Evolutionary conservation across 1,284 basidiomycete genomes (phyloP), one percentile per base, ranked within the genome.

Genomic region (Athelia psychrophila): DNA sequence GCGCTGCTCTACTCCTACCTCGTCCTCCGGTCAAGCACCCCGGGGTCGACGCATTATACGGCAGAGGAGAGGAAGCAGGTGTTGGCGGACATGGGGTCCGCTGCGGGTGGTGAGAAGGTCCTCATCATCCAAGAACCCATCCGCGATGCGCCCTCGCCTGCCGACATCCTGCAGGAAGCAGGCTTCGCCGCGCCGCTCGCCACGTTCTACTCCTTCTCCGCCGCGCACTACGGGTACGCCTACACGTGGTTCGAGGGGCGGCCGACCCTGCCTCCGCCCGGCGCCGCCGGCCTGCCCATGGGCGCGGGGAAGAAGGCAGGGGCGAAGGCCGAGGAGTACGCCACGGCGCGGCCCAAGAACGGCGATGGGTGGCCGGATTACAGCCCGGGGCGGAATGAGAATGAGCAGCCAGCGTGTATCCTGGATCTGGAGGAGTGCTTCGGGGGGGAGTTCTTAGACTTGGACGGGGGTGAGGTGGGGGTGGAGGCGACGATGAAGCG

Each of bases 1-100:
- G 69, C 70, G 5, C 56, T 75, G 23, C 58, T 76, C n/a, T 76
- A 73, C 73, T 57, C 64, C 5, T 76, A 68, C 67, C 58, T 60
- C 15, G 69, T 76, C 23, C 73, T 44, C 60, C 54, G 56, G 15
- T 52, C 44, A 13, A 54, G 56, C 36, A 48, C 52, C 5, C 44
- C 58, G 33, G 51, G 50, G 3, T 53, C 56, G 35, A 56, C 54
- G 2, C 23, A 44, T 18, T 36, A 58, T 23, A 54, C 56, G 6
- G 38, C 53, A 33, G 47, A 44, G 9, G 58, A 60, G 35, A 52
- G 51, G n/a, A 40, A 15, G 10, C 52, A 38, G 9, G 44, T 60
- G 4, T 44, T 51, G n/a, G 47, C 27, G 23, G 55, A 57, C 2
- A 44, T 60, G 6, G 38, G 38, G n/a, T 42, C 5, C 33, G n/a